Base-by-base conservation (phyloP, 2,329 filamentous ascomycete species). In the Amauroascus verrucosus region DNA sequence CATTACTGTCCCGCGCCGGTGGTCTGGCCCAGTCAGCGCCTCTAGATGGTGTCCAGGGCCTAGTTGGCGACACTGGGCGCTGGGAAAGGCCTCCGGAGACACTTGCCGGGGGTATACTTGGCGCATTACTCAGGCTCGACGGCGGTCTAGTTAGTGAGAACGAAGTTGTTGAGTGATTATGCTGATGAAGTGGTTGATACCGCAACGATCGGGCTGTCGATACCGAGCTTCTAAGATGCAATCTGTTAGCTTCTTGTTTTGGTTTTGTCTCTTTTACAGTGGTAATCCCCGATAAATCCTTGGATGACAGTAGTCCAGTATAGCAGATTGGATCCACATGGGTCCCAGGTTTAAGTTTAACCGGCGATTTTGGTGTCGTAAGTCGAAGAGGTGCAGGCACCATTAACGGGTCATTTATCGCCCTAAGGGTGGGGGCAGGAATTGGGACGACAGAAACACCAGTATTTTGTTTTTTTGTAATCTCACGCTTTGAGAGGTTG, bases 21-120 rank as follows among this genome's bases (percentile, higher is more conserved):
- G 86, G 85, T 49, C 86, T 79, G 26, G 78, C 69, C 69, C 86
- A 88, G 56, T 90, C 86, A 2, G 75, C 75, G 20, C 65, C 72
- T 59, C 72, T 68, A 24, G 77, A 75, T 11, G 80, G 78, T 7
- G 79, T 77, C 69, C 78, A 81, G 1, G 81, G 75, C 51, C 76
- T 65, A 16, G 67, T 66, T 1, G 72, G 73, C 14, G 74, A 75
- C 2, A 60, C 62, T 11, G 69, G 63, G 11, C 68, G 65, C 28
- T 67, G 66, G 3, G 61, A 59, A 50, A 70, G 68, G 44, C 64
- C 60, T 11, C 62, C 56, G 1, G 64, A 67, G 20, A 61, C 64
- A 13, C 67, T 60, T 5, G 70, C 70, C 14, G 69, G 68, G 3
- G 70, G 67, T 16, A 75, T 70, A 41, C 62, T 68, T 1, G 72